phyloP scores from a whole-genome alignment of 1,284 basidiomycete species.

The Wallemia mellicola region DNA sequence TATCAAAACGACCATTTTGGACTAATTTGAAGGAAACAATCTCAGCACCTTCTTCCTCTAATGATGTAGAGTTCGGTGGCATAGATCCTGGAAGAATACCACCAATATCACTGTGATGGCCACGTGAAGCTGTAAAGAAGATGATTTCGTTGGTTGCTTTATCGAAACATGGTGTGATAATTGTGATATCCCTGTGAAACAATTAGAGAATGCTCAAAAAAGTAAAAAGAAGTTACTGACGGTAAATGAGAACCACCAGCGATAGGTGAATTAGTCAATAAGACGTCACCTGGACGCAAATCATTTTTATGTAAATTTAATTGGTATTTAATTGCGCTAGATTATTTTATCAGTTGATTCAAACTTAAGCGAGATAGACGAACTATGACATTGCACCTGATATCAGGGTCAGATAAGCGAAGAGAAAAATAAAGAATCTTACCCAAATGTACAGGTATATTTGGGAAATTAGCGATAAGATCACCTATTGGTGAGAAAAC shows the following conservation, averaged over 20 bases:
- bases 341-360: constrained; percentile 1
- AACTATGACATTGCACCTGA: constrained; percentile 21
- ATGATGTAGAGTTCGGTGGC: constrained; percentile 67
- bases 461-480: constrained; percentile 62
- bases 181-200: constrained; percentile 57
- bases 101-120: constrained; percentile 36
- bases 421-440: too few species aligned
- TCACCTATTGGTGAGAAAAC: constrained; percentile 71
- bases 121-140: constrained; percentile 63
- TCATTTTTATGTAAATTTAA: constrained; percentile 37
- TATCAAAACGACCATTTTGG: constrained; percentile 45
- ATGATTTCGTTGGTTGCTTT: constrained; percentile 30
- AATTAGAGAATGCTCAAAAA: constrained; percentile 14
- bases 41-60: constrained; percentile 80
- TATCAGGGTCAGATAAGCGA: too few species aligned
- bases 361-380: constrained; percentile 26
- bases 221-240: constrained; percentile 17
- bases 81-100: constrained; percentile 63
- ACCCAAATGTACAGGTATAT: constrained; percentile 20
- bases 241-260: constrained; percentile 34
- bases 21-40: constrained; percentile 86
- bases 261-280: constrained; percentile 66
- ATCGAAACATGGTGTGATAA: constrained; percentile 65
- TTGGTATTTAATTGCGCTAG: constrained; percentile 62
- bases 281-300: constrained; percentile 55